These are phyloP conservation scores for Begonia masoniana DNA, from an alignment of 306 rosid species.

Conservation along the genomic window DNA sequence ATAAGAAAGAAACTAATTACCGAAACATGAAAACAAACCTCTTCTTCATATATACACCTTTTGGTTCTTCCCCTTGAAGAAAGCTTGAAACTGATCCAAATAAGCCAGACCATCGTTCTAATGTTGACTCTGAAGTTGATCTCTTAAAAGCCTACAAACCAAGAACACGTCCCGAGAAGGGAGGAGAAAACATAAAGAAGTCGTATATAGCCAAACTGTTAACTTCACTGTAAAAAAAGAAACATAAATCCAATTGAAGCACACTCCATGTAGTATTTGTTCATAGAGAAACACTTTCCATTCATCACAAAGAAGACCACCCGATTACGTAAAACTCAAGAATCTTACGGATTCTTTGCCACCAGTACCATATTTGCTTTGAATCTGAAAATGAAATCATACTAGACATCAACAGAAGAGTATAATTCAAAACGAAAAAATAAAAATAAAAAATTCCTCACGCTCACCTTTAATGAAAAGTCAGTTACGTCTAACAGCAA, in stretches of 20 bases:
- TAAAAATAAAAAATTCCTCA: constrained; percentile 1
- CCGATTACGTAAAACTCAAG: background rate
- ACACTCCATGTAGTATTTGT: background rate
- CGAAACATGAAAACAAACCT: background rate
- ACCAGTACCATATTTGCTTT: constrained; percentile 62
- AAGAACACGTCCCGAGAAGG: background rate
- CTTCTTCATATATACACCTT: constrained; percentile 30
- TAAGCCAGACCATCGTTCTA: constrained; percentile 63
- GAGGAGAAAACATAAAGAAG: background rate
- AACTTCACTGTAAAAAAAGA: background rate
- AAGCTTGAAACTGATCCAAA: constrained; percentile 82
- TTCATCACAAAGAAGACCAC: background rate
- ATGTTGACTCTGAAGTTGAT: constrained; percentile 67
- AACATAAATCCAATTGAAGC: background rate
- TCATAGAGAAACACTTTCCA: background rate
- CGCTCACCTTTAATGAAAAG: constrained; percentile 62
- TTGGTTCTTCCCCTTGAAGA: constrained; percentile 51
- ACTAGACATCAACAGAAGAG: background rate
- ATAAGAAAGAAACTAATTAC: background rate
- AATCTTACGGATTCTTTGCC: constrained; percentile 64
- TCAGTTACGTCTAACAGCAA: constrained; percentile 79
- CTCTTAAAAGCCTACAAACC: constrained; percentile 52
- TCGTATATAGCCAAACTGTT: background rate
- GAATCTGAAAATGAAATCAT: constrained; percentile 34
- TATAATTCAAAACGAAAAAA: background rate